A percentile compares a stretch with the other conserved stretches of the same genome.
Evolutionary conservation across 305 asterid genomes (phyloP).

Genomic region (Rubia tinctorum): DNA sequence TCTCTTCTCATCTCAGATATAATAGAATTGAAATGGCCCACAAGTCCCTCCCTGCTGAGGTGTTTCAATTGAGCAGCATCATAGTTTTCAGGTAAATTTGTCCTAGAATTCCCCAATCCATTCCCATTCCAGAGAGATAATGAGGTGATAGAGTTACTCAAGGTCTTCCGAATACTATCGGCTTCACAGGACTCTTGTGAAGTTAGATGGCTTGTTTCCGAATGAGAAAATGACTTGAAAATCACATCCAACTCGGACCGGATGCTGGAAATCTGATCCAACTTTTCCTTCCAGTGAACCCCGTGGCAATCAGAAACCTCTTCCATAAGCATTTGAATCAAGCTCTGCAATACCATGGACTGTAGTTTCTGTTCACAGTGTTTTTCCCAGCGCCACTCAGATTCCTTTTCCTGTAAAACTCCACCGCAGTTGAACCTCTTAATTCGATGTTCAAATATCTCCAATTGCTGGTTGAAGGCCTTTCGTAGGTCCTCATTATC

Average conservation of each 20-base stretch:
- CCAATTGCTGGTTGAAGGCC: slow-evolving; percentile 35
- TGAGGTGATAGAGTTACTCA: slow-evolving; percentile 31
- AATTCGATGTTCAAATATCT: slow-evolving; percentile 36
- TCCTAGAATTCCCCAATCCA: slow-evolving; percentile 43
- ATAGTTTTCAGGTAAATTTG: slow-evolving; percentile 49
- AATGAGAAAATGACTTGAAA: slow-evolving; percentile 47
- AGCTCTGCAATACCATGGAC: slow-evolving; percentile 48
- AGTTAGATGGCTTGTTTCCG: slow-evolving; percentile 41
- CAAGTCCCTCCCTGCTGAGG: slow-evolving; percentile 51
- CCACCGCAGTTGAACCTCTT: slow-evolving; percentile 48
- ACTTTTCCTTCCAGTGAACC: slow-evolving; percentile 51
- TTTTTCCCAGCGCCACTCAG: slow-evolving; percentile 38
- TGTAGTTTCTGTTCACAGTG: slow-evolving; percentile 43
- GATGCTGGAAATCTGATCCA: slow-evolving; percentile 50
- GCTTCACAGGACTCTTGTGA: slow-evolving; percentile 66
- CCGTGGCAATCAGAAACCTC: slow-evolving; percentile 37
- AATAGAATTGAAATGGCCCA: slow-evolving; percentile 48
- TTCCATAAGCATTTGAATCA: slow-evolving; percentile 35
- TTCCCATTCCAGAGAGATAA: slow-evolving; percentile 45
- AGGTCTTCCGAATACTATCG: slow-evolving; percentile 42
- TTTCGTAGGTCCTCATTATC: slow-evolving; percentile 4
- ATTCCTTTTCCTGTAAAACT: slow-evolving; percentile 44
- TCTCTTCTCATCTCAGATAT: slow-evolving; percentile 69
- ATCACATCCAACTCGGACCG: slow-evolving; percentile 55
- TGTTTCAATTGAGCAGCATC: slow-evolving; percentile 58